Conservation (phyloP, 805 yeast genomes). For the Yarrowia porcina region DNA sequence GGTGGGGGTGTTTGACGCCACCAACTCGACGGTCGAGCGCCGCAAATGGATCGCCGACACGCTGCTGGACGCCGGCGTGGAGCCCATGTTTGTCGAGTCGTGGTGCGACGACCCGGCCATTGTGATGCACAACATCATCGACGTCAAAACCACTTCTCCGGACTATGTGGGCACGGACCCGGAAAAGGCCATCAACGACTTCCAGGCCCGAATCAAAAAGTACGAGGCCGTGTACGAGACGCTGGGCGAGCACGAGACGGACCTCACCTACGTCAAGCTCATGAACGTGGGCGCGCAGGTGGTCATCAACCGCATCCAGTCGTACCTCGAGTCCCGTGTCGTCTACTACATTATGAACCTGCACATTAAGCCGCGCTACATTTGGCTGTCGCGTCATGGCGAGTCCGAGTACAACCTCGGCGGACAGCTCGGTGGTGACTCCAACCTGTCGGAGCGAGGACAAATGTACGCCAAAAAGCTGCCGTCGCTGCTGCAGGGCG, state of each 20-base stretch:
- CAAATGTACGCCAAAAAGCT: conserved; percentile 75
- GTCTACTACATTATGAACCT: conserved; percentile 95
- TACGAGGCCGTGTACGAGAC: conserved; percentile 79
- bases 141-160: conserved; percentile 83
- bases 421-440: conserved; percentile 96
- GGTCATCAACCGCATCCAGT: conserved; percentile 79
- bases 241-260: conserved; percentile 51
- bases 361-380: conserved; percentile 86
- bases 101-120: conserved; percentile 82
- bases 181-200: conserved; percentile 69
- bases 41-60: conserved; percentile 56
- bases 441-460: conserved; percentile 80
- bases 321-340: conserved; percentile 85
- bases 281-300: conserved; percentile 87
- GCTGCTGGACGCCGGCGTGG: conserved; percentile 53
- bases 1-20: conserved; percentile 92
- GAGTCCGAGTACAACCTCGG: conserved; percentile 88
- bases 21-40: conserved; percentile 75
- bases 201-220: conserved; percentile 65
- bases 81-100: conserved; percentile 89
- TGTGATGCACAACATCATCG: conserved; percentile 73
- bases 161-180: conserved; percentile 70
- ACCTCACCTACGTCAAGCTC: conserved; percentile 79
- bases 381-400: conserved; percentile 95
- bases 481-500: conserved; percentile 68